Evolutionary conservation across 306 rosid genomes (phyloP), one percentile per base, ranked within the genome.

Genomic region (Arachis stenosperma): DNA sequence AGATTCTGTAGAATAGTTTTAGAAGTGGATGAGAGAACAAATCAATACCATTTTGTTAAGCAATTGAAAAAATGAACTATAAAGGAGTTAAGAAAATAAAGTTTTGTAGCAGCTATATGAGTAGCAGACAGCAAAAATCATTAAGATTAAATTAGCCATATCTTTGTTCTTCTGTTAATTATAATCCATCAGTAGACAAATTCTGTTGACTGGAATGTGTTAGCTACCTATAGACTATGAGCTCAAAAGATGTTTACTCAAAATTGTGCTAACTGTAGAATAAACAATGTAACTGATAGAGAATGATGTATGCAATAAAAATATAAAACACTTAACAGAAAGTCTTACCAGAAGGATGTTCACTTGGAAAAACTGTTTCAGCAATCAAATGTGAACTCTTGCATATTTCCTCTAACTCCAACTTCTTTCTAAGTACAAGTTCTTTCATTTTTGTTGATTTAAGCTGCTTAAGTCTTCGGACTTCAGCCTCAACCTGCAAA

Each of bases 401-500:
- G 82, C 92, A 84, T 47, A 86, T 74, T 70, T 85, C 81, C 70
- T 88, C 94, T 53, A 92, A 84, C 75, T 88, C 96, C 73, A 77
- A 60, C 80, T 79, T 83, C 88, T 78, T 88, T 76, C 60, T 86
- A 73, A 69, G 74, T 76, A 86, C 43, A 27, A 92, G 56, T 58
- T 90, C 92, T 86, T 82, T 85, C 75, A 90, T 78, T 86, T 85
- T 92, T 59, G 82, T 84, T 71, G 83, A 88, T 80, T 88, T 92
- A 68, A 90, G 83, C 57, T 82, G 82, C 78, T 88, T 85, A 83
- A 92, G 86, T 77, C 92, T 87, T 71, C 56, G 78, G 50, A 92
- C 90, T 81, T 88, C 94, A 43, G 81, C 74, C 86, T 90, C 90
- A 75, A 86, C 85, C 96, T 92, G 52, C 77, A 84, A 63, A 33